Evolutionary conservation across 345 rosid genomes (phyloP).

Genomic region (Turritis glabra): DNA sequence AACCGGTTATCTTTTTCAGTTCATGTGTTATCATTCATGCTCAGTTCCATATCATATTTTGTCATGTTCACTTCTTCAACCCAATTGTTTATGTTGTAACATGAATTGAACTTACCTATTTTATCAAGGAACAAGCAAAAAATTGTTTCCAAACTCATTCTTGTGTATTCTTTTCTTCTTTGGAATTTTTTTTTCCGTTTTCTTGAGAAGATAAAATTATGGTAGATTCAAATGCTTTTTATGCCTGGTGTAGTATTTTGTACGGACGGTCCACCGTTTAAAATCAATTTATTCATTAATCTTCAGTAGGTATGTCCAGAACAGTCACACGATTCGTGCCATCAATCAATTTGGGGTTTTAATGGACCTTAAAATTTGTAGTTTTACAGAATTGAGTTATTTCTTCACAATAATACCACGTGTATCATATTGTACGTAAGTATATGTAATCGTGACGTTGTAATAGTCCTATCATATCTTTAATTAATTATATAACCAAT

Average conservation of each 20-base stretch:
- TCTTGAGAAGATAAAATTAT: background rate
- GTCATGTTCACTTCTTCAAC: constrained; percentile 36
- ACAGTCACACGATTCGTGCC: background rate
- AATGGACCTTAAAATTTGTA: background rate
- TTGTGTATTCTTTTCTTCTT: background rate
- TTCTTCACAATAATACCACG: background rate
- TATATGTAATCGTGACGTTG: constrained; percentile 16
- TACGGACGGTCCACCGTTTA: background rate
- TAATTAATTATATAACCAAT: constrained; percentile 9
- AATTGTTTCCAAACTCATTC: constrained; percentile 11
- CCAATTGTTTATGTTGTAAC: constrained; percentile 44
- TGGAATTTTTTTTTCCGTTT: background rate
- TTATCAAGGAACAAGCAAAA: constrained; percentile 27
- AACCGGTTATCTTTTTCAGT: constrained; percentile 27
- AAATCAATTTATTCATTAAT: background rate
- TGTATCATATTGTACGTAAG: background rate
- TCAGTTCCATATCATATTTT: constrained; percentile 39
- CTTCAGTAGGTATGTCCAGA: background rate
- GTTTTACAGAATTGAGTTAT: background rate
- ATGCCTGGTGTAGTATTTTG: background rate
- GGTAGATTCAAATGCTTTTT: too few relatives aligned
- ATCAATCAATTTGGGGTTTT: background rate
- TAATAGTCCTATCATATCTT: constrained; percentile 15
- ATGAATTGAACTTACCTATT: constrained; percentile 26
- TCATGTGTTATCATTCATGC: constrained; percentile 32